Base-by-base conservation (phyloP, 345 rosid species). In the Nephelium lappaceum region DNA sequence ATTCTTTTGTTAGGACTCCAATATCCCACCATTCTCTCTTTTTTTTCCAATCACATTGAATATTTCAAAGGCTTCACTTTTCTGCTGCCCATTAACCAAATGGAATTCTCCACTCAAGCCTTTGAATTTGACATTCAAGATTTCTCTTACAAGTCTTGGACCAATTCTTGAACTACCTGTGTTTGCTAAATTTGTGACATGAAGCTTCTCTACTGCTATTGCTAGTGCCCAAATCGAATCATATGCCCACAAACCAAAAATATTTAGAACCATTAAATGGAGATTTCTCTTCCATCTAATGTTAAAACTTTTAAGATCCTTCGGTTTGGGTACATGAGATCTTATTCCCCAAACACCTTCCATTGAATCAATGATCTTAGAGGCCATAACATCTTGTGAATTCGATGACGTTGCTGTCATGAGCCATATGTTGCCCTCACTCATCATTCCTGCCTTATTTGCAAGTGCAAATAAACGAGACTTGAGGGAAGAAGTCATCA, bases 31-130 rank as follows among this genome's bases (percentile, higher is more conserved):
- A 72, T 23, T 67, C 49, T 84, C 45, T 66, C 71, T 73, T 78
- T 64, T 0, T n/a, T 85, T 77, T n/a, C 83, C 85, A 9, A 77
- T 67, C 72, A 90, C 39, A 38, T 90, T 90, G 36, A 88, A 66
- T 51, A 92, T 75, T 72, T 90, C 87, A 75, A 83, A 90, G 12
- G 83, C 63, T 67, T 88, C 71, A 60, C 71, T 36, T 19, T 76
- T 57, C 23, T 87, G 78, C 72, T 90, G 85, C 38, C 90, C 81
- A 12, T 81, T 36, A 64, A 51, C 66, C 67, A 92, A 78, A 2
- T 68, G 27, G 66, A 71, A 78, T 2, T 78, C 71, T 19, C 72
- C 81, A 47, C 65, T 49, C 25, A 78, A 23, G 18, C 82, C 82
- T n/a, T 68, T 23, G 49, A 74, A 68, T 19, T 3, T 57, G 18